Conservation (phyloP, 1,284 basidiomycete genomes). For the Cutaneotrichosporon sp. region DNA sequence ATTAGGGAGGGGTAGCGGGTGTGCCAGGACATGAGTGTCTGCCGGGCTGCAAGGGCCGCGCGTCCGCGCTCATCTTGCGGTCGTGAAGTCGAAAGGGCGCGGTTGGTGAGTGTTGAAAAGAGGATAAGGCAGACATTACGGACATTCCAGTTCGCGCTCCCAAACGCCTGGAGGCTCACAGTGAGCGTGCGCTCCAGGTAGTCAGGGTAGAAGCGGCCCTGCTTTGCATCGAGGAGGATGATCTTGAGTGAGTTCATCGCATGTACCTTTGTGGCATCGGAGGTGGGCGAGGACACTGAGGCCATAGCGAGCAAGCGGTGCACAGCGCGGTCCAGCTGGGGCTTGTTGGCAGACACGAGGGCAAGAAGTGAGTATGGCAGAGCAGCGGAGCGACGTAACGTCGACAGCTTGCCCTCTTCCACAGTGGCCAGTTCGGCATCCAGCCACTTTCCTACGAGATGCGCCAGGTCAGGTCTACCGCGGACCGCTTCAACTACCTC, state of each 20-base stretch:
- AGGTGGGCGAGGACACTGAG: conserved; percentile 26
- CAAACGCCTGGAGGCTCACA: conserved; percentile 40
- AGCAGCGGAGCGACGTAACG: conserved; percentile 45
- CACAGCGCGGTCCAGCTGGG: conserved; percentile 32
- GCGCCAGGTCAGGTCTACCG: conserved; percentile 9
- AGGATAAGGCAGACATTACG: conserved; percentile 47
- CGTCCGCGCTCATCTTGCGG: conserved; percentile 30
- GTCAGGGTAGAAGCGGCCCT: conserved; percentile 29
- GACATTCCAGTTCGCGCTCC: conserved; percentile 45
- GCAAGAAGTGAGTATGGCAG: conserved; percentile 44
- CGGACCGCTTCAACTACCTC: conserved; percentile 34
- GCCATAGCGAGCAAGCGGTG: conserved; percentile 31
- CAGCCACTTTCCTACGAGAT: conserved; percentile 36
- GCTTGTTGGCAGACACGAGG: conserved; percentile 31
- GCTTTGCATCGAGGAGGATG: conserved; percentile 44
- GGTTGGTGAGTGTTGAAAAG: conserved; percentile 42
- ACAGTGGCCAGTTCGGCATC: conserved; percentile 41
- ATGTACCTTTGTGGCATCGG: conserved; percentile 44
- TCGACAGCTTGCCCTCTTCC: conserved; percentile 37
- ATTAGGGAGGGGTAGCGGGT: conserved; percentile 34
- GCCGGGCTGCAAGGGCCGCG: conserved; percentile 29
- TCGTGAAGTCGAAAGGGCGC: conserved; percentile 30
- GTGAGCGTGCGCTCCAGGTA: conserved; percentile 43
- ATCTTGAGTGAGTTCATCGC: conserved; percentile 47
- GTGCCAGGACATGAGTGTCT: conserved; percentile 36